These are phyloP conservation scores for Yamadazyma kanchanaburiensis DNA, from an alignment of 1,139 yeast species.

Conservation along the genomic window DNA sequence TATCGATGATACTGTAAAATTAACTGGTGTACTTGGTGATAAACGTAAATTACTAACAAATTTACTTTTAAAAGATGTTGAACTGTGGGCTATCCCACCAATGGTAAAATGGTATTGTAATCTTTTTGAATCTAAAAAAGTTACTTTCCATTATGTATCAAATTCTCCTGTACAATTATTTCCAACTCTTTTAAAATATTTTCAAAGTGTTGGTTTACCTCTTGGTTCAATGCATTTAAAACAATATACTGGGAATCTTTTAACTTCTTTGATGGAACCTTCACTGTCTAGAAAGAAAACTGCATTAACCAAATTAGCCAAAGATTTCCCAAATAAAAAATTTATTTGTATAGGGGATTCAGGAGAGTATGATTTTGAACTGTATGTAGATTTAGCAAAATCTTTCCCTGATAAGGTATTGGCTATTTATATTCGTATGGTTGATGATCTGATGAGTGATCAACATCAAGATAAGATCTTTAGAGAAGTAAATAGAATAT, in stretches of 20 bases:
- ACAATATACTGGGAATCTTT: slow-evolving; percentile 78
- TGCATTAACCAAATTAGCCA: slow-evolving; percentile 59
- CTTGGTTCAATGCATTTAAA: slow-evolving; percentile 78
- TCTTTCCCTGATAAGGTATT: slow-evolving; percentile 58
- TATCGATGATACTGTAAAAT: slow-evolving; percentile 89
- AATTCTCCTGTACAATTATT: slow-evolving; percentile 93
- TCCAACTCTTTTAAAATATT: slow-evolving; percentile 59
- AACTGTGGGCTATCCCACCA: slow-evolving; percentile 68
- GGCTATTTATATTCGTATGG: slow-evolving; percentile 81
- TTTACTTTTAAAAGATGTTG: slow-evolving; percentile 63
- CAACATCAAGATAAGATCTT: slow-evolving; percentile 41
- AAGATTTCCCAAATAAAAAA: slow-evolving; percentile 72
- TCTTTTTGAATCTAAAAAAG: slow-evolving; percentile 34
- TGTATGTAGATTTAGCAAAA: slow-evolving; percentile 71
- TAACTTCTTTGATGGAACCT: slow-evolving; percentile 82
- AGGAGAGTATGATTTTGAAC: slow-evolving; percentile 93
- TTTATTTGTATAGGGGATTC: slow-evolving; percentile 91
- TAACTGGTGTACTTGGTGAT: slow-evolving; percentile 87
- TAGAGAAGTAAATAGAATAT: slow-evolving; percentile 25
- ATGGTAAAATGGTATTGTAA: slow-evolving; percentile 66
- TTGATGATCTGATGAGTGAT: slow-evolving; percentile 64
- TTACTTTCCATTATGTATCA: slow-evolving; percentile 84
- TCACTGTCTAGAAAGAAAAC: slow-evolving; percentile 75
- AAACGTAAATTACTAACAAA: slow-evolving; percentile 78
- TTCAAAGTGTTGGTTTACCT: slow-evolving; percentile 59